Evolutionary conservation across 2,329 filamentous ascomycete species (phyloP).

Genomic region (Orbilia oligospora): DNA sequence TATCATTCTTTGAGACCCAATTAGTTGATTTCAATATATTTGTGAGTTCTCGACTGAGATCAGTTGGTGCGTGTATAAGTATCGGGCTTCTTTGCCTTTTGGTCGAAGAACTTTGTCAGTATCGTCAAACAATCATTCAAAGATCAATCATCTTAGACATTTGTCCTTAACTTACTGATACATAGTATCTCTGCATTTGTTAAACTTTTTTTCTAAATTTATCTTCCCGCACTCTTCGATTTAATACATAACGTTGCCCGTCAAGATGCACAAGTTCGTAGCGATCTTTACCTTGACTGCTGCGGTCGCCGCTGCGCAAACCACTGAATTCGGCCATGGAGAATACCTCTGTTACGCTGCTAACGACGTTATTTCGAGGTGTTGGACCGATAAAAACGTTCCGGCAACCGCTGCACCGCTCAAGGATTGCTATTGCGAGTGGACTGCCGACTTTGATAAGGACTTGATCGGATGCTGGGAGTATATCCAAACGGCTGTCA

Average conservation of each 20-base stretch:
- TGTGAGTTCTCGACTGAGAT: no score
- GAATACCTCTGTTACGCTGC: slow-evolving; percentile 43
- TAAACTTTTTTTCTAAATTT: background rate
- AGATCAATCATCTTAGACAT: background rate
- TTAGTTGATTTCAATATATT: no score
- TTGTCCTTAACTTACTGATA: background rate
- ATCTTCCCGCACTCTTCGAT: background rate
- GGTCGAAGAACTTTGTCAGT: background rate
- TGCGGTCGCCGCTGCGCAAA: slow-evolving; percentile 13
- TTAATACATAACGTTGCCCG: background rate
- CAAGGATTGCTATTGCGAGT: slow-evolving; percentile 41
- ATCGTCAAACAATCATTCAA: background rate
- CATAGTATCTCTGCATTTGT: background rate
- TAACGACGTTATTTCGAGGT: slow-evolving; percentile 33
- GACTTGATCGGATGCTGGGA: slow-evolving; percentile 38
- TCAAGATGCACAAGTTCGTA: slow-evolving; percentile 19
- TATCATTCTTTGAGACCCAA: no score
- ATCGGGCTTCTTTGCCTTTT: background rate
- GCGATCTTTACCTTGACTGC: slow-evolving; percentile 2
- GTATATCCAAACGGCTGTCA: slow-evolving; percentile 35
- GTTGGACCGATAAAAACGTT: slow-evolving; percentile 33
- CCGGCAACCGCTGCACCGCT: slow-evolving; percentile 25
- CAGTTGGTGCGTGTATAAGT: slow-evolving; percentile 3
- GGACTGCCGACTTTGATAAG: slow-evolving; percentile 42
- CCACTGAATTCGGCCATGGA: slow-evolving; percentile 23